Evolutionary conservation across 1,284 basidiomycete species (phyloP), one percentile per base, ranked within the genome.

Genomic region (Cutaneotrichosporon spelunceum): DNA sequence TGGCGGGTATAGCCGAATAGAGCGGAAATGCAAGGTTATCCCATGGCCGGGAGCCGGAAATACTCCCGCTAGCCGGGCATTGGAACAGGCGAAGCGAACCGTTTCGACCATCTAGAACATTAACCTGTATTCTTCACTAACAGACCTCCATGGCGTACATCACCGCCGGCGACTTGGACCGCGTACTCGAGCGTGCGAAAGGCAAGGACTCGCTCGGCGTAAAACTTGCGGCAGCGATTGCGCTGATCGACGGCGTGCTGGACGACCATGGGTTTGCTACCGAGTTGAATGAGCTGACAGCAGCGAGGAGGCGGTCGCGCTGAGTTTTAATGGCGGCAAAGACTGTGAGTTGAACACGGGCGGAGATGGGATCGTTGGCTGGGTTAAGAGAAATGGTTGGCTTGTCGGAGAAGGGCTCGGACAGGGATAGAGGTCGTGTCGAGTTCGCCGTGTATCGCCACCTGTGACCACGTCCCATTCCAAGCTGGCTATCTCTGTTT

Each of bases 251-350:
- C 69, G 75, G 85, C 21, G 86, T 87, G 39, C 74, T 95, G 45
- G 85, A 89, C 65, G 81, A 82, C 53, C 21, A 36, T 30, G 50
- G 50, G 42, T 33, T 10, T 4, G 24, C 39, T 16, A 16, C 23
- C 21, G 33, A 7, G 52, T 21, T 11, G 34, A 34, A n/a, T 2
- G 14, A 14, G 42, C 48, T 57, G 16, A 53, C 27, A n/a, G 4
- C 66, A 87, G 90, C 39, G 83, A 84, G 72, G 83, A 87, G 45
- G 82, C 83, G 57, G 80, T 92, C 16, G 88, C 90, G 6, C 82
- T 99, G 57, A 96, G 92, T 77, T 99, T 97, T 81, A 99, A 99
- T 70, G 95, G 95, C 14, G 95, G 95, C 49, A 99, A 99, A 77
- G 95, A 99, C 74, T 98, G 93, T 93, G 70, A 71, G 90, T 82